Conservation (phyloP, 352 stramenopile genomes). For the Pythium apleroticum region DNA sequence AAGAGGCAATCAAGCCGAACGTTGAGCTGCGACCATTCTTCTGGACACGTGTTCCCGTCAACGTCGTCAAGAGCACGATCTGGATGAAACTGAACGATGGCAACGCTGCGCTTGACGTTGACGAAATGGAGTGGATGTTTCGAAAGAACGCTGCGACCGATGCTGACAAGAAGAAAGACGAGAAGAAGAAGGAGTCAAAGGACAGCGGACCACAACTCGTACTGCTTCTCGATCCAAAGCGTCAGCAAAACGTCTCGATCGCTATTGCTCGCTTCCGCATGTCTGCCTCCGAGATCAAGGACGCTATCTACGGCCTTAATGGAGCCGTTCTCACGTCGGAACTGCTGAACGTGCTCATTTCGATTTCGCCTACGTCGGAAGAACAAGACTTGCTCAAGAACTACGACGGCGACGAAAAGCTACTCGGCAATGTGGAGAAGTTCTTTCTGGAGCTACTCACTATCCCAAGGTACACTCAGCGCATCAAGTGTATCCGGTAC, state of each 20-base stretch:
- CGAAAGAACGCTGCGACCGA: constrained; percentile 70
- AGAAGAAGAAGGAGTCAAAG: constrained; percentile 76
- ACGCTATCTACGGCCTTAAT: constrained; percentile 83
- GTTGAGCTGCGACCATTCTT: constrained; percentile 88
- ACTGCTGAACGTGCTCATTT: constrained; percentile 86
- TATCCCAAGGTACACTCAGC: constrained; percentile 85
- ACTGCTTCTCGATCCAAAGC: constrained; percentile 94
- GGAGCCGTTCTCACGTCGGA: constrained; percentile 72
- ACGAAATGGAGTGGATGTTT: constrained; percentile 90
- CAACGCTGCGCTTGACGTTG: constrained; percentile 64
- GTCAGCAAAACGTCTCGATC: constrained; percentile 98
- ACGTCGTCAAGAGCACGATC: constrained; percentile 83
- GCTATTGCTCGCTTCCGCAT: constrained; percentile 95
- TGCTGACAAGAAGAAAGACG: constrained; percentile 66
- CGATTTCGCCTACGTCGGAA: constrained; percentile 85
- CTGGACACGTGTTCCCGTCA: constrained; percentile 86
- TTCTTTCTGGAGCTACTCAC: constrained; percentile 87
- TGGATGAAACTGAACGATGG: constrained; percentile 85
- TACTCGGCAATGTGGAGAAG: constrained; percentile 87
- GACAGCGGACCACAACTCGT: constrained; percentile 60
- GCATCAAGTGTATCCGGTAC: constrained; percentile 88
- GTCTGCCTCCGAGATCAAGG: constrained; percentile 84
- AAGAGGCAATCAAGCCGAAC: constrained; percentile 83
- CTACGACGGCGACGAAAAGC: constrained; percentile 84
- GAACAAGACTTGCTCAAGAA: constrained; percentile 92